Evolutionary conservation across 495 filamentous ascomycete species (phyloP), one percentile per base, ranked within the genome.

Genomic region (Podospora sp.): DNA sequence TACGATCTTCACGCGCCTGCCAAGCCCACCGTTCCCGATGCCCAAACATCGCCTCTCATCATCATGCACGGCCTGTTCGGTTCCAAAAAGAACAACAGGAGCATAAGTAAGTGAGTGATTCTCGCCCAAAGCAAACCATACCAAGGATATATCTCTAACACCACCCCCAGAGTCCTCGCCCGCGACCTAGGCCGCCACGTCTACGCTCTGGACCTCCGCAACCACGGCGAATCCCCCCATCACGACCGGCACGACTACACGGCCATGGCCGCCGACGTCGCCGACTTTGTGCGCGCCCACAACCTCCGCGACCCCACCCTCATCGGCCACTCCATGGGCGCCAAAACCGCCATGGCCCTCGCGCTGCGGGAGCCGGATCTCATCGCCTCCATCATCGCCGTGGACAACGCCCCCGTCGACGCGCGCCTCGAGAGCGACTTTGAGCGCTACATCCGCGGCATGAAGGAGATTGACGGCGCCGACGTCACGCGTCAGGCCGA

Each of bases 281-380:
- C 88, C 60, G 81, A 86, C 65, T 98, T 99, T 77, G 90, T 99
- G 63, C 68, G 84, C 0, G 77, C 91, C 61, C 91, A 96, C 77
- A 83, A 83, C 2, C 82, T 98, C 33, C 81, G 84, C 40, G 81
- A 90, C 27, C 80, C 87, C 1, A 91, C 91, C 0, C 79, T 99
- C 6, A 93, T 99, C 71, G 95, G 95, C 0, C 95, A 99, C 80
- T 97, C 94, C 0, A 99, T 99, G 94, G 96, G 96, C 60, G 95
- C 95, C 46, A 99, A 99, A 83, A 88, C 90, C 2, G 94, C 92
- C 61, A 97, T 98, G 94, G 84, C 91, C 0, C 83, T 98, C 36
- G 91, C 93, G 33, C 86, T 99, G 18, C 81, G 83, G 27, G 78
- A 84, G 0, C 91, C 92, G 0, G 76, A 85, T 14, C 80, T 88